These are phyloP conservation scores for Pseudogymnoascus sp. DNA, from an alignment of 2,329 filamentous ascomycete species.

Conservation along the genomic window DNA sequence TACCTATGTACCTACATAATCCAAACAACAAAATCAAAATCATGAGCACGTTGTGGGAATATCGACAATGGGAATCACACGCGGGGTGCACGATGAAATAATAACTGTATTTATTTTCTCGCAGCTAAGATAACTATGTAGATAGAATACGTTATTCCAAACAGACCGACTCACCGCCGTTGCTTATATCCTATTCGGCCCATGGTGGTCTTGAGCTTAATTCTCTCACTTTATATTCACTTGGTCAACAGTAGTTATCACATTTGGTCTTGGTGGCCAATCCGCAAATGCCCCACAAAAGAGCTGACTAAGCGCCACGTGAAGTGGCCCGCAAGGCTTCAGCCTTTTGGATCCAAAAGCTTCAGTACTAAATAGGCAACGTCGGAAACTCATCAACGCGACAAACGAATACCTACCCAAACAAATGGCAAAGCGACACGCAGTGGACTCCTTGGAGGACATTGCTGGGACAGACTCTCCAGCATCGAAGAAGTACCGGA, in stretches of 20 bases:
- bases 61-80: too few species aligned
- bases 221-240: background rate
- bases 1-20: too few species aligned
- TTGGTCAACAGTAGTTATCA: background rate
- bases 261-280: background rate
- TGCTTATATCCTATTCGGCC: too few species aligned
- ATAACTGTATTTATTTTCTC: background rate
- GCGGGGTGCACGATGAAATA: background rate
- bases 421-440: constrained; percentile 48
- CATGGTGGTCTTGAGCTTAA: background rate
- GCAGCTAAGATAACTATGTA: background rate
- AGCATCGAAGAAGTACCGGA: constrained; percentile 50
- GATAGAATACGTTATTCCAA: background rate
- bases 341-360: constrained; percentile 4
- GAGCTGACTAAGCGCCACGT: background rate
- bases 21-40: too few species aligned
- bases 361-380: background rate
- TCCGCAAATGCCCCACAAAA: background rate
- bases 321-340: constrained; percentile 4
- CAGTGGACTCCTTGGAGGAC: constrained; percentile 54
- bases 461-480: constrained; percentile 48
- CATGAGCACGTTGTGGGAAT: too few species aligned
- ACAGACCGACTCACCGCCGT: background rate
- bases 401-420: background rate
- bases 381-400: constrained; percentile 3